Percentiles rank a stretch among this genome's conserved stretches.
Evolutionary conservation across 495 filamentous ascomycete species (phyloP).

Genomic region (Lepidopterella palustris): DNA sequence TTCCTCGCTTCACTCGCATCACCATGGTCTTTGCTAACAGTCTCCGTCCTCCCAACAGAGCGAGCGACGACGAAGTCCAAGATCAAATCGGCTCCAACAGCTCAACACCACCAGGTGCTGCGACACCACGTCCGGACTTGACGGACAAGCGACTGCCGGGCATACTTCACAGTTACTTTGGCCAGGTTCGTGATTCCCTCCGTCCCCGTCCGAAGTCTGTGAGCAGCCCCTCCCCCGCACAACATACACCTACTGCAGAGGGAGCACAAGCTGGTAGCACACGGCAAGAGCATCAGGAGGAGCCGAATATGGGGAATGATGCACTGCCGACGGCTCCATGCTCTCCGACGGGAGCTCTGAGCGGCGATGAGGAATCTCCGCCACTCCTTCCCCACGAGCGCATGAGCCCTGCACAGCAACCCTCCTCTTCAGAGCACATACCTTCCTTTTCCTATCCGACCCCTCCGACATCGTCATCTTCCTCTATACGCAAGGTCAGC

Average conservation of each 20-base stretch:
- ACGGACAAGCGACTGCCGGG: slow-evolving; percentile 85
- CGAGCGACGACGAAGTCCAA: slow-evolving; percentile 45
- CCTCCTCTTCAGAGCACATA: slow-evolving; percentile 8
- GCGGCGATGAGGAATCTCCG: slow-evolving; percentile 9
- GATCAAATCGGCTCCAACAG: slow-evolving; percentile 73
- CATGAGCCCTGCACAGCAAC: not conserved
- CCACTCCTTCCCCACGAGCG: slow-evolving; percentile 29
- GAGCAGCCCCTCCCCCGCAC: slow-evolving; percentile 30
- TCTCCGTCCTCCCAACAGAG: slow-evolving; percentile 17
- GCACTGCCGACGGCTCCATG: slow-evolving; percentile 20
- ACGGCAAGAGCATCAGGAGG: slow-evolving; percentile 11
- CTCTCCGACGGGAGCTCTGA: slow-evolving; percentile 11
- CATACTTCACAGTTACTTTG: slow-evolving; percentile 85
- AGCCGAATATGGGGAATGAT: not conserved
- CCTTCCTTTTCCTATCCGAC: slow-evolving; percentile 23
- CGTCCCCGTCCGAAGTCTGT: slow-evolving; percentile 29
- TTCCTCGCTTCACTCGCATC: not conserved
- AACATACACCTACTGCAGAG: slow-evolving; percentile 7
- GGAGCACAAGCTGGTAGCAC: not conserved
- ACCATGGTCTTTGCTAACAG: slow-evolving; percentile 32
- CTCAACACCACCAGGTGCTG: slow-evolving; percentile 69
- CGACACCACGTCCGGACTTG: slow-evolving; percentile 82
- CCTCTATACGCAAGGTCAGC: slow-evolving; percentile 18
- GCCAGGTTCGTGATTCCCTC: slow-evolving; percentile 79
- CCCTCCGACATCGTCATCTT: slow-evolving; percentile 29